A percentile compares a stretch with the other conserved stretches of the same genome.
Evolutionary conservation across 192 early-diverging fungal species (phyloP).

Genomic region (Coemansia sp.): DNA sequence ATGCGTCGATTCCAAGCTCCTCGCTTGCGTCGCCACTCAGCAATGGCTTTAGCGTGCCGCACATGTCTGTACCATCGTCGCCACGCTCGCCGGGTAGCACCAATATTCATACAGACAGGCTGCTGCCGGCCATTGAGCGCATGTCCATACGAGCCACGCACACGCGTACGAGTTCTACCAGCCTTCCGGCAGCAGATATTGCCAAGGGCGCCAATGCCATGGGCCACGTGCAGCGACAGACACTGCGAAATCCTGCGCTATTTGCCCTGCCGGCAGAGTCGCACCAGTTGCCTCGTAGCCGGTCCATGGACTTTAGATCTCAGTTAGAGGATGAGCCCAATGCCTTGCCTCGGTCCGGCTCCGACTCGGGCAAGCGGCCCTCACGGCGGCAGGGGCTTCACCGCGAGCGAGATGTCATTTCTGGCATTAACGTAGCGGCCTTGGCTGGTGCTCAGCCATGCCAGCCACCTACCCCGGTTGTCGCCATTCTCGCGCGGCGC

Average conservation of each 20-base stretch:
- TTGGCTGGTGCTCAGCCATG: not conserved
- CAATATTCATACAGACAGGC: slow-evolving; percentile 2
- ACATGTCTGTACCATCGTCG: not conserved
- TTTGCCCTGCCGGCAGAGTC: slow-evolving; percentile 15
- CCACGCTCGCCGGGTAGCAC: slow-evolving; percentile 6
- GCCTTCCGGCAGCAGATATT: not conserved
- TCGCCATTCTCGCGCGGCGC: slow-evolving; percentile 40
- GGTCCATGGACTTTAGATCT: slow-evolving; percentile 46
- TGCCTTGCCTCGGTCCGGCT: not conserved
- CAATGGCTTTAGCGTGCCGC: slow-evolving; percentile 3
- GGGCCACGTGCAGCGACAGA: not conserved
- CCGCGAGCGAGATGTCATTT: not conserved
- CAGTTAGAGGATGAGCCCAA: not conserved
- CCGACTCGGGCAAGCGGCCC: not conserved
- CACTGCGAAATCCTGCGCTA: slow-evolving; percentile 4
- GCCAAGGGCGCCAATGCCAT: not conserved
- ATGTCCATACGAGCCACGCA: slow-evolving; percentile 10
- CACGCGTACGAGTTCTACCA: slow-evolving; percentile 8
- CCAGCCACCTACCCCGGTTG: slow-evolving; percentile 25
- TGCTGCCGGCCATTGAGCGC: not conserved
- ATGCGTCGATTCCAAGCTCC: slow-evolving; percentile 14
- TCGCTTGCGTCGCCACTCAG: not conserved
- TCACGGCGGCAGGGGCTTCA: slow-evolving; percentile 1
- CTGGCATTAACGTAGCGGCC: not conserved
- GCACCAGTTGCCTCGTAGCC: slow-evolving; percentile 33